Percentiles rank a stretch among this genome's conserved stretches.
Conservation (phyloP, 169 alveolate species). For the Plasmodium berghei region DNA sequence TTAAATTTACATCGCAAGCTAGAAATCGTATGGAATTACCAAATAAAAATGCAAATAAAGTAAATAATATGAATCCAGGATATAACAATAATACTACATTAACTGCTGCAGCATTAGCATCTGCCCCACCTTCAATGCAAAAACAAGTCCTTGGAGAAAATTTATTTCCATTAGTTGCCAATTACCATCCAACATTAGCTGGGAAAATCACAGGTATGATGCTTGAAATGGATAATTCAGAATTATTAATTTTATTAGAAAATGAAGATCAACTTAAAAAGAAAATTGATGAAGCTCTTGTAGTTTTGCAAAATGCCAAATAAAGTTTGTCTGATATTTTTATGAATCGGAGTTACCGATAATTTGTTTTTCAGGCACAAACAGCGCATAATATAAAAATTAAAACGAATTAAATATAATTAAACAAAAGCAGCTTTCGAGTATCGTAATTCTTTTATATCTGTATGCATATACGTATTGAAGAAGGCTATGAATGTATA, state of each 20-base stretch:
- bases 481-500: too few species aligned
- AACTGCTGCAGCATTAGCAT: slow-evolving; percentile 89
- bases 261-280: slow-evolving; percentile 91
- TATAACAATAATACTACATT: slow-evolving; percentile 78
- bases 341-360: too few species aligned
- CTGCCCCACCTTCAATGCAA: slow-evolving; percentile 92
- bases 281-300: slow-evolving; percentile 94
- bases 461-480: too few species aligned
- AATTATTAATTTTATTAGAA: slow-evolving; percentile 91
- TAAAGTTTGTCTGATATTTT: not conserved
- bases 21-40: slow-evolving; percentile 84
- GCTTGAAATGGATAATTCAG: slow-evolving; percentile 97
- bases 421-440: too few species aligned
- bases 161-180: slow-evolving; percentile 93
- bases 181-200: slow-evolving; percentile 94
- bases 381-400: too few species aligned
- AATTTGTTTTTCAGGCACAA: too few species aligned
- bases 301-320: slow-evolving; percentile 90
- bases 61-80: slow-evolving; percentile 48
- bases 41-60: slow-evolving; percentile 62
- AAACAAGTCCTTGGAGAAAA: slow-evolving; percentile 96
- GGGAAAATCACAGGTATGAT: slow-evolving; percentile 97
- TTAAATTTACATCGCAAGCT: slow-evolving; percentile 88
- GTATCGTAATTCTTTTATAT: too few species aligned
- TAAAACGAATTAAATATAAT: too few species aligned